Percentiles rank a stretch among this genome's conserved stretches.
Evolutionary conservation across 1,284 basidiomycete genomes (phyloP).

Genomic region (Boletus mariae): DNA sequence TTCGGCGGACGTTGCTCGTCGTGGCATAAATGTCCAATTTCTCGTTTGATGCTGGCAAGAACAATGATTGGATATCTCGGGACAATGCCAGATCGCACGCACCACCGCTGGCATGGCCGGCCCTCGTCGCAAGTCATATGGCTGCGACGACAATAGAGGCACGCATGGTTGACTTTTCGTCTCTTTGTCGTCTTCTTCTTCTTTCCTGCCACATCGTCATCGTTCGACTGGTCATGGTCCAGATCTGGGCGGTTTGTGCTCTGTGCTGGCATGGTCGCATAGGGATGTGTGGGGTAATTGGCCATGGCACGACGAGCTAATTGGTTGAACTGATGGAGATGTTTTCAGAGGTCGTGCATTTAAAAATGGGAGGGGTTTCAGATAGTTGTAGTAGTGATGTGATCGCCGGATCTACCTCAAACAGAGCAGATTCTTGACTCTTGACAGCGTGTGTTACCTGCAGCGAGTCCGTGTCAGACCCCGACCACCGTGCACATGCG

Average conservation of each 20-base stretch:
- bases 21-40: constrained; percentile 88
- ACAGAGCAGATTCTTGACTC: constrained; percentile 6
- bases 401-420: constrained; percentile 22
- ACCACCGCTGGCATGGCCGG: constrained; percentile 88
- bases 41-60: constrained; percentile 74
- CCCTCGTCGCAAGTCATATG: constrained; percentile 93
- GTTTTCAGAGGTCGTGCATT: constrained; percentile 11
- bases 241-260: constrained; percentile 14
- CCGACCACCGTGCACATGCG: constrained; percentile 23
- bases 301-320: constrained; percentile 19
- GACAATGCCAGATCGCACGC: constrained; percentile 33
- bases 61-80: background rate
- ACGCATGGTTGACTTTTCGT: constrained; percentile 86
- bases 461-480: constrained; percentile 16
- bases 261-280: constrained; percentile 25
- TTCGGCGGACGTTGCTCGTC: constrained; percentile 69
- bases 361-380: constrained; percentile 28
- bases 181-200: constrained; percentile 65
- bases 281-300: constrained; percentile 31
- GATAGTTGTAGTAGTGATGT: constrained; percentile 15
- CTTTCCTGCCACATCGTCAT: constrained; percentile 36
- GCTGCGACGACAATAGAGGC: constrained; percentile 89
- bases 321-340: constrained; percentile 6
- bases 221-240: constrained; percentile 27
- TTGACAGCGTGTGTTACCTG: constrained; percentile 24